These are phyloP conservation scores for Primulina tabacum DNA, from an alignment of 257 asterid species.

Conservation along the genomic window DNA sequence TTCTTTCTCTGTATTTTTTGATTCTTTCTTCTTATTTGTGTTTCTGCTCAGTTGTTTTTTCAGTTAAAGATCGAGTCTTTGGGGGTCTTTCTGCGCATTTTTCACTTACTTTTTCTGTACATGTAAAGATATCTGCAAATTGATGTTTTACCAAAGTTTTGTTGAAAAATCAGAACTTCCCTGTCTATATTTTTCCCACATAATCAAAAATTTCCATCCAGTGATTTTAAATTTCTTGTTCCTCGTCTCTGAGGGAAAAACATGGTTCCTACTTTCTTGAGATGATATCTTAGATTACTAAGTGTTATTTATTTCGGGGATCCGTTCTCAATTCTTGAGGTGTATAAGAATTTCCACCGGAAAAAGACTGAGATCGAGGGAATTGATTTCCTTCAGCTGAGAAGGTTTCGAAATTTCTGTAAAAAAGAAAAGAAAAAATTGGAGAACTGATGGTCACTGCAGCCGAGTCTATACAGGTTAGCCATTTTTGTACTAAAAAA, in stretches of 20 bases:
- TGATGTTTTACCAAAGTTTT: constrained; percentile 15
- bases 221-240: background rate
- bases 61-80: constrained; percentile 27
- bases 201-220: background rate
- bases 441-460: constrained; percentile 36
- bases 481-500: constrained; percentile 13
- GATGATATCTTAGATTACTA: background rate
- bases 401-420: constrained; percentile 18
- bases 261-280: constrained; percentile 11
- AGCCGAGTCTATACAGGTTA: constrained; percentile 48
- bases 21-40: background rate
- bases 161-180: constrained; percentile 7
- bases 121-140: constrained; percentile 10
- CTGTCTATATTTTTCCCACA: background rate
- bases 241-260: constrained; percentile 4
- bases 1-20: background rate
- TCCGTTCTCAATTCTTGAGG: constrained; percentile 11
- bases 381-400: background rate
- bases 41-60: constrained; percentile 16
- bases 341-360: background rate
- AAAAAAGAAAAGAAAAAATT: constrained; percentile 4
- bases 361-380: background rate
- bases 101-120: constrained; percentile 12
- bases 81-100: constrained; percentile 20
- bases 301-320: constrained; percentile 7